Percentiles rank a stretch among this genome's conserved stretches.
Evolutionary conservation across 1,284 basidiomycete genomes (phyloP).

Genomic region (Rhodotorula sp.): DNA sequence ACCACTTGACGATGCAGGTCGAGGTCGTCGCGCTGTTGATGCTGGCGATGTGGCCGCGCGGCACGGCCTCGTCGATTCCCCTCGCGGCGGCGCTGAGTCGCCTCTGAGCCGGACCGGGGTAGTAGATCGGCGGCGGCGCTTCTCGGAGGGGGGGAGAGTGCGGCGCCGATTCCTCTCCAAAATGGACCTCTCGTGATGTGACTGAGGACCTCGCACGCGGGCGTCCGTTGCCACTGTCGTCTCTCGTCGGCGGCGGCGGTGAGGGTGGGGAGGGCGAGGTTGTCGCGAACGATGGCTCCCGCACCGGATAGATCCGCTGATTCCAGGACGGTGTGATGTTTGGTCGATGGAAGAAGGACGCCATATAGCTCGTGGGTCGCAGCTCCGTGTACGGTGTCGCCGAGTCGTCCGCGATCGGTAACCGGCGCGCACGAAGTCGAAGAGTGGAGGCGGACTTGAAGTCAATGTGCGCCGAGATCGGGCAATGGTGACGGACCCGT

Average conservation of each 20-base stretch:
- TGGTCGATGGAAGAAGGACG: conserved; percentile 17
- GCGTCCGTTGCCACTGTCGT: background rate
- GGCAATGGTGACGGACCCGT: too few species aligned
- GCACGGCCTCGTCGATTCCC: conserved; percentile 1
- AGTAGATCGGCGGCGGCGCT: conserved; percentile 9
- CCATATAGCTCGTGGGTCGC: conserved; percentile 7
- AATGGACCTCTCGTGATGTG: too few species aligned
- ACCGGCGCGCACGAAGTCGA: too few species aligned
- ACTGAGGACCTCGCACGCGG: background rate
- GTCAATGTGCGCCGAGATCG: background rate
- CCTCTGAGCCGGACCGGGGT: background rate
- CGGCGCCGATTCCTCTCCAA: background rate
- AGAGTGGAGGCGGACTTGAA: background rate
- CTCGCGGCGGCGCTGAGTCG: background rate
- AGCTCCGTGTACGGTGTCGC: background rate
- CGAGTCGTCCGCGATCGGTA: background rate
- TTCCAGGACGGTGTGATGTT: conserved; percentile 22
- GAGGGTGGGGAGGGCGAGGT: background rate
- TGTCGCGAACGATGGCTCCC: conserved; percentile 24
- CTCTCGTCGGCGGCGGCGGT: background rate
- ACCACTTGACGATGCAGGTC: conserved; percentile 18
- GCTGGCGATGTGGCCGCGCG: conserved; percentile 16
- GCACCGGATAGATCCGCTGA: conserved; percentile 31
- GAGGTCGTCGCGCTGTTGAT: conserved; percentile 24
- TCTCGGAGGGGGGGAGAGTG: background rate